These are phyloP conservation scores for Aspergillus ruber DNA, from an alignment of 2,329 filamentous ascomycete genomes.

Conservation along the genomic window DNA sequence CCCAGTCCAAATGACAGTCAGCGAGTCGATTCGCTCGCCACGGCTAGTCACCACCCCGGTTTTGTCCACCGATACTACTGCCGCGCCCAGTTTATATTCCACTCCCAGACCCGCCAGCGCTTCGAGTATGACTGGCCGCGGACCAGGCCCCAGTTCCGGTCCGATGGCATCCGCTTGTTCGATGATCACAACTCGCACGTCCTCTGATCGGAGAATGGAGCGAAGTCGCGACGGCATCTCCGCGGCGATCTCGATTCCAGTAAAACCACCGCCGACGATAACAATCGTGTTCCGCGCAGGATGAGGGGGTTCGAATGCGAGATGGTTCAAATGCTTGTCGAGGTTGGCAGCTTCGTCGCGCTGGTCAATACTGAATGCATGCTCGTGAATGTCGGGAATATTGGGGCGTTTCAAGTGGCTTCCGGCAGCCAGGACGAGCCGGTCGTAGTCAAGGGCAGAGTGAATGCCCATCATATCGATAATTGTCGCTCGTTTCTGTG, in stretches of 20 bases:
- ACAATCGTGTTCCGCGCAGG: constrained; percentile 29
- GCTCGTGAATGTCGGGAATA: background rate
- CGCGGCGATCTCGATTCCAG: constrained; percentile 22
- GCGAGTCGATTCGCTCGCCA: constrained; percentile 28
- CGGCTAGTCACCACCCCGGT: constrained; percentile 19
- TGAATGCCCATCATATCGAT: background rate
- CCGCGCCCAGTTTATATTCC: constrained; percentile 23
- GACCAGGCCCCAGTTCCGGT: constrained; percentile 26
- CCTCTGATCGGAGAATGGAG: constrained; percentile 13
- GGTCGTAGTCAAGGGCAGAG: background rate
- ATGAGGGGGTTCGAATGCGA: constrained; percentile 16
- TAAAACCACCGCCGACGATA: constrained; percentile 31
- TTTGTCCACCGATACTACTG: constrained; percentile 18
- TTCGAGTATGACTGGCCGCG: constrained; percentile 26
- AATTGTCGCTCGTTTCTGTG: background rate
- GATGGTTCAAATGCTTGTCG: constrained; percentile 22
- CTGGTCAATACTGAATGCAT: background rate
- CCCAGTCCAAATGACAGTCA: constrained; percentile 35
- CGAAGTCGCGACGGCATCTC: constrained; percentile 26
- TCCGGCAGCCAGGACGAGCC: background rate
- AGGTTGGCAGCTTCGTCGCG: constrained; percentile 15
- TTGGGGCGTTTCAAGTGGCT: background rate
- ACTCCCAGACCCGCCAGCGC: constrained; percentile 25
- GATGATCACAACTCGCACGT: constrained; percentile 8
- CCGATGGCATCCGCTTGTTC: constrained; percentile 23